A percentile compares a stretch with the other conserved stretches of the same genome.
Conservation (phyloP, 73 alveolate genomes). For the Paramecium tetraurelia region DNA sequence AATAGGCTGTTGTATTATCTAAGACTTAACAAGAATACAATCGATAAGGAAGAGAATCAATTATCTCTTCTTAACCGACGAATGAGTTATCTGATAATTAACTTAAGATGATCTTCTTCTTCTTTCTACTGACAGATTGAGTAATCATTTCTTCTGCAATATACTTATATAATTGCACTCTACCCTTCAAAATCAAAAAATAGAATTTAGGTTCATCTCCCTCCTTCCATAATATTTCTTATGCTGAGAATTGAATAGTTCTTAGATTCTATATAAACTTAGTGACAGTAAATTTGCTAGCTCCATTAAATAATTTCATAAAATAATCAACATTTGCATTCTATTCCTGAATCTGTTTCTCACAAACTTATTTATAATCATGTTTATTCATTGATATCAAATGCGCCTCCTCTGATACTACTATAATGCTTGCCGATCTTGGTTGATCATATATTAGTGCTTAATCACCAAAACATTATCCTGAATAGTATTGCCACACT, state of each 20-base stretch:
- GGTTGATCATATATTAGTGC: neutral
- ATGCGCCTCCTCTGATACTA: neutral
- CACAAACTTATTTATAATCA: neutral
- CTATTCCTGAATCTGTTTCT: neutral
- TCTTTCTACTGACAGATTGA: neutral
- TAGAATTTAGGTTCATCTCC: constrained; percentile 38
- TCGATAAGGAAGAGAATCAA: neutral
- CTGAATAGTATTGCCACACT: constrained; percentile 20
- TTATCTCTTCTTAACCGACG: constrained; percentile 28
- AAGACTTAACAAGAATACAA: neutral
- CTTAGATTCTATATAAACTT: neutral
- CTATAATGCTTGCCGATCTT: constrained; percentile 33
- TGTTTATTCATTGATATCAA: neutral
- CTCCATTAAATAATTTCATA: constrained; percentile 21
- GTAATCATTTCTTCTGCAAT: neutral
- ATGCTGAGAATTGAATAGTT: neutral
- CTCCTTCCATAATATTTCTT: constrained; percentile 18
- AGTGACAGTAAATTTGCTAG: neutral
- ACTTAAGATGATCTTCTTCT: constrained; percentile 1
- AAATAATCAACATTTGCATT: neutral
- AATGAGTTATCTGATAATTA: constrained; percentile 43
- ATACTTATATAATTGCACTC: neutral
- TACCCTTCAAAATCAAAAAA: constrained; percentile 24
- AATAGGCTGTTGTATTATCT: neutral
- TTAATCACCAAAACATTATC: constrained; percentile 28